Base-by-base conservation (phyloP, 2,329 filamentous ascomycete species). In the Aspergillus luchuensis region DNA sequence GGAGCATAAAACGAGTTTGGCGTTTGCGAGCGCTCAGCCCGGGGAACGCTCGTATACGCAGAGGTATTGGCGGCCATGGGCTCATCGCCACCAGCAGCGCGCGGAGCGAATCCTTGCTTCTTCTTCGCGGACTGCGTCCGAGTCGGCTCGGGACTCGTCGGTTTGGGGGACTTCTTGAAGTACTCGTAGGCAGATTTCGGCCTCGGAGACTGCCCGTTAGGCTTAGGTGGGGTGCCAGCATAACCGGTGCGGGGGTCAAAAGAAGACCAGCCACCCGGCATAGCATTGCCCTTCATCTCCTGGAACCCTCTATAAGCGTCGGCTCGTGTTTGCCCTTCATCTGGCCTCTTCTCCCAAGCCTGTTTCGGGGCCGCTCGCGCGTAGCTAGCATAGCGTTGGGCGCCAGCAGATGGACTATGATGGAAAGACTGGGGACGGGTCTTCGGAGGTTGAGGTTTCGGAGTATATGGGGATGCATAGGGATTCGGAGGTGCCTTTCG, bases 71-170 rank as follows among this genome's bases (percentile, higher is more conserved):
- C 71, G 21, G 85, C 85, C 70, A 84, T 84, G 38, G 83, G 80
- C 66, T 88, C 85, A 67, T 88, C 85, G 38, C 80, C 84, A n/a
- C 82, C 84, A 33, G 84, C 84, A 33, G 84, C 79, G n/a, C 80
- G 80, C 19, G 86, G 85, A 58, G 86, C 83, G 68, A 87, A 88
- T 4, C 84, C 85, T 48, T 79, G 76, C 69, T 79, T 85, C 66
- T 80, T 84, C 39, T 83, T 82, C 3, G 79, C 76, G 4, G 77
- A 76, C 28, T 79, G 72, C 0, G 77, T 66, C 56, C 74, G 75
- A n/a, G 74, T 65, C 25, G 76, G 66, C 19, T 72, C 71, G 15
- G 74, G 68, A 48, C 70, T 72, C n/a, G 75, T 66, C 4, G 74
- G 63, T 50, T 70, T 76, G 57, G 61, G 66, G 43, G 63, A 68